phyloP scores from a whole-genome alignment of 202 grass and related monocot genomes.

The Schoenoplectus triqueter region DNA sequence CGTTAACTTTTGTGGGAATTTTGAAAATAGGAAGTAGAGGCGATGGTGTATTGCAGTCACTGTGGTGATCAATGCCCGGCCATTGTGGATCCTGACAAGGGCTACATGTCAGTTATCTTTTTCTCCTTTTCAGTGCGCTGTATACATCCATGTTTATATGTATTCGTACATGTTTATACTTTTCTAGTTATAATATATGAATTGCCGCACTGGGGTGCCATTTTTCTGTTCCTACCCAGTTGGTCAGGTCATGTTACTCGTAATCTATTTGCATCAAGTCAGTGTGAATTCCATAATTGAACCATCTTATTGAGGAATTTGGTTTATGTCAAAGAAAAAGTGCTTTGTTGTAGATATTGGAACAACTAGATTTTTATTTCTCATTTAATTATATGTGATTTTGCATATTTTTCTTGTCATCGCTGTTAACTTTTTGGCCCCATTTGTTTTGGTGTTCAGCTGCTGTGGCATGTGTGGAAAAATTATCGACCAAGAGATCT shows the following conservation, averaged over 20 bases:
- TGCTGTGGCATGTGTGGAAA: conserved; percentile 74
- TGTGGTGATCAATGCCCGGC: conserved; percentile 55
- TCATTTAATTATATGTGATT: neutral
- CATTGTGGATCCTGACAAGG: conserved; percentile 73
- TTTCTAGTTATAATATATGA: conserved; percentile 4
- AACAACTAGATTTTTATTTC: neutral
- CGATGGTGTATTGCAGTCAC: conserved; percentile 75
- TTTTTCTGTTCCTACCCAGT: neutral
- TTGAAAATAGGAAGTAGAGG: neutral
- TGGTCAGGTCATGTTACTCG: neutral
- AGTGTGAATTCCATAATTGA: neutral
- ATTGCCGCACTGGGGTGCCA: neutral
- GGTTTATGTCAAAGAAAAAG: neutral
- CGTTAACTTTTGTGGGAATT: too few relatives aligned
- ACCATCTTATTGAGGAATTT: neutral
- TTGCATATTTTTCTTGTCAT: neutral
- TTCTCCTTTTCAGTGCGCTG: conserved; percentile 20
- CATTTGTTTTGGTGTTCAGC: conserved; percentile 47
- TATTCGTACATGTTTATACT: neutral
- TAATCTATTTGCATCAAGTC: conserved; percentile 29
- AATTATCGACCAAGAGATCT: conserved; percentile 84
- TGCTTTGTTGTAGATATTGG: neutral
- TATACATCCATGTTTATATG: neutral
- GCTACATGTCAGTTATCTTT: conserved; percentile 58
- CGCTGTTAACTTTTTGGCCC: neutral